Evolutionary conservation across 1,284 basidiomycete species (phyloP), one percentile per base, ranked within the genome.

Genomic region (Takashimella tepidaria): DNA sequence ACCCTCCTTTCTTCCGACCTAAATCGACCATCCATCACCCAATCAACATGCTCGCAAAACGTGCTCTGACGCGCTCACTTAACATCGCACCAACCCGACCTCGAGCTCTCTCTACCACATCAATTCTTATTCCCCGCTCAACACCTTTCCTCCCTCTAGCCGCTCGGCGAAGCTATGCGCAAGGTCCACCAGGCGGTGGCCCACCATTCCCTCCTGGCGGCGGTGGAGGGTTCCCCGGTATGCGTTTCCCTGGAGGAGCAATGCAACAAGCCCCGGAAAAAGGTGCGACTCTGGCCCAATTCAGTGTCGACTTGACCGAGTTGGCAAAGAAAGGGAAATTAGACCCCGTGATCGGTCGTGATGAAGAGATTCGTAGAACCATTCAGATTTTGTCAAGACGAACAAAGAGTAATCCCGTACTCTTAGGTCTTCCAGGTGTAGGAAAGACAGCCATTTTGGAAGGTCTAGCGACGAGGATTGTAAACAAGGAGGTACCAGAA

Each of bases 401-500:
- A 63, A 91, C 89, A 1, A 92, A 92, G 73, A 88, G 85, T 12
- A 93, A 93, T 67, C 92, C 91, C 3, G 89, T 93, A 3, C 64
- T 81, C 16, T 69, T 80, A 8, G 79, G 79, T 22, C 65, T 70
- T 20, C 88, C 89, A 6, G 88, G 88, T 61, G 88, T 91, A 5
- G 89, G 91, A 0, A 95, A 95, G 76, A 95, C 92, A 0, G 90
- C 92, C 0, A 92, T 97, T 54, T 76, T 95, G 31, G 93, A 97
- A 76, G 92, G 74, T 25, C 56, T 97, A 12, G 92, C 92, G 0
- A 87, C 84, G 64, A 80, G 92, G 13, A 92, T 97, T 55, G 84
- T 95, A 1, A 83, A 88, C 5, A 88, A 86, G 68, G 91, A 96
- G 70, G 91, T 96, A 2, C 92, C 93, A 11, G 92, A 92, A 79